A percentile compares a stretch with the other conserved stretches of the same genome.
phyloP scores from a whole-genome alignment of 805 yeast genomes.

The Candida khao-thaluensis region DNA sequence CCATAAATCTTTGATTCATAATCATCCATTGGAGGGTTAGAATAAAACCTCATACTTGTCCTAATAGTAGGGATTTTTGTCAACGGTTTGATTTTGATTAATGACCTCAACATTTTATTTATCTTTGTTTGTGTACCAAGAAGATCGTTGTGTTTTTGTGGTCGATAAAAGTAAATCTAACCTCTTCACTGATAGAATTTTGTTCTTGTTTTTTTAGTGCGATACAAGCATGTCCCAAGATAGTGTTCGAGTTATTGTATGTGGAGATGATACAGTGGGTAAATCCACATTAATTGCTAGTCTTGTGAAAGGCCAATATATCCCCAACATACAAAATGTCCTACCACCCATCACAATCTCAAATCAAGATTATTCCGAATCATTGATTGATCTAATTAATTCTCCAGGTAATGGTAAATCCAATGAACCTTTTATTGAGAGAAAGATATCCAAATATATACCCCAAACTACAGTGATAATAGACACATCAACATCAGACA shows the following conservation, averaged over 20 bases:
- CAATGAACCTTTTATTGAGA: conserved; percentile 11
- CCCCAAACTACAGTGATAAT: conserved; percentile 63
- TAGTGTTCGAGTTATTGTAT: conserved; percentile 76
- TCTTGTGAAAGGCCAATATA: conserved; percentile 76
- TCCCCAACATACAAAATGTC: conserved; percentile 72
- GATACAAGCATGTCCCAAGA: conserved; percentile 12
- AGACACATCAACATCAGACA: conserved; percentile 76
- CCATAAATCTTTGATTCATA: conserved; percentile 65
- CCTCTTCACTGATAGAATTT: no score
- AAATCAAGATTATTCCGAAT: conserved; percentile 52
- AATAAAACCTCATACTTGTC: conserved; percentile 3
- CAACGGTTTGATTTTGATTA: neutral
- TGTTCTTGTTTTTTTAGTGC: neutral
- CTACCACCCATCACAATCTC: conserved; percentile 87
- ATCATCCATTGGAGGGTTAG: conserved; percentile 41
- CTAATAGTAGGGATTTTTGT: neutral
- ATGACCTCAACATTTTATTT: neutral
- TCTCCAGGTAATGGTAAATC: conserved; percentile 13
- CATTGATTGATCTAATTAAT: conserved; percentile 21
- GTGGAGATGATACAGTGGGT: conserved; percentile 94
- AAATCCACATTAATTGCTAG: conserved; percentile 78
- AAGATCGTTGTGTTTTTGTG: no score
- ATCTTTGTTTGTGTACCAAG: no score
- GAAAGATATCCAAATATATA: conserved; percentile 27
- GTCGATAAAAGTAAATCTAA: no score